These are phyloP conservation scores for Penicillium arizonense DNA, from an alignment of 495 filamentous ascomycete genomes.

Conservation along the genomic window DNA sequence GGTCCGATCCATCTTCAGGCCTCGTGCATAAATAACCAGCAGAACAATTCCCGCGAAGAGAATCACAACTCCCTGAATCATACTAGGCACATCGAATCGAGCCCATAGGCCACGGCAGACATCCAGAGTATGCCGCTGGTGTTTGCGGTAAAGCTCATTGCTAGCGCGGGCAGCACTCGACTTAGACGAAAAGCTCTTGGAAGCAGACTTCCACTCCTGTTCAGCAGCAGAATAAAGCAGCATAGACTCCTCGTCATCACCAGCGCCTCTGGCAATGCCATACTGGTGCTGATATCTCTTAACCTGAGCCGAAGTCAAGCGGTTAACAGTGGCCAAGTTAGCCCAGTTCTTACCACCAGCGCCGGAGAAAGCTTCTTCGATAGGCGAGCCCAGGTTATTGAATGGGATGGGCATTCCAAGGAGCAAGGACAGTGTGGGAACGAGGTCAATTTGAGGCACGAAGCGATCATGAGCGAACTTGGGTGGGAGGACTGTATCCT, in stretches of 20 bases:
- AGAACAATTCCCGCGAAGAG: constrained; percentile 63
- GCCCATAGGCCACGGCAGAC: constrained; percentile 89
- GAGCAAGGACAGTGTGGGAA: constrained; percentile 84
- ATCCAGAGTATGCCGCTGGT: constrained; percentile 74
- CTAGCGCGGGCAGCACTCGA: constrained; percentile 33
- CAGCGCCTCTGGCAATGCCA: constrained; percentile 57
- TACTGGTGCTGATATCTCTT: constrained; percentile 80
- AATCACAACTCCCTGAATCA: constrained; percentile 73
- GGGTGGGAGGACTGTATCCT: constrained; percentile 61
- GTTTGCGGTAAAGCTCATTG: constrained; percentile 64
- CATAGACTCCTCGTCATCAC: constrained; percentile 55
- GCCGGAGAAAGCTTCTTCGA: constrained; percentile 89
- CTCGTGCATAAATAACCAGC: constrained; percentile 70
- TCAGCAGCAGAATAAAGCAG: constrained; percentile 59
- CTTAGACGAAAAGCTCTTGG: constrained; percentile 39
- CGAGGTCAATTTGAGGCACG: constrained; percentile 93
- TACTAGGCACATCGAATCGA: constrained; percentile 80
- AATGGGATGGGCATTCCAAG: constrained; percentile 92
- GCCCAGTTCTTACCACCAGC: constrained; percentile 63
- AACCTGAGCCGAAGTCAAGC: constrained; percentile 80
- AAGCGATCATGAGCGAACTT: constrained; percentile 72
- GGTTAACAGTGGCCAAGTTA: constrained; percentile 72
- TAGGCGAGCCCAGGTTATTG: constrained; percentile 94
- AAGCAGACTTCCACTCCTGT: constrained; percentile 38
- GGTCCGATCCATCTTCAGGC: constrained; percentile 48